phyloP scores from a whole-genome alignment of 345 rosid genomes.

The Cardamine occulta region DNA sequence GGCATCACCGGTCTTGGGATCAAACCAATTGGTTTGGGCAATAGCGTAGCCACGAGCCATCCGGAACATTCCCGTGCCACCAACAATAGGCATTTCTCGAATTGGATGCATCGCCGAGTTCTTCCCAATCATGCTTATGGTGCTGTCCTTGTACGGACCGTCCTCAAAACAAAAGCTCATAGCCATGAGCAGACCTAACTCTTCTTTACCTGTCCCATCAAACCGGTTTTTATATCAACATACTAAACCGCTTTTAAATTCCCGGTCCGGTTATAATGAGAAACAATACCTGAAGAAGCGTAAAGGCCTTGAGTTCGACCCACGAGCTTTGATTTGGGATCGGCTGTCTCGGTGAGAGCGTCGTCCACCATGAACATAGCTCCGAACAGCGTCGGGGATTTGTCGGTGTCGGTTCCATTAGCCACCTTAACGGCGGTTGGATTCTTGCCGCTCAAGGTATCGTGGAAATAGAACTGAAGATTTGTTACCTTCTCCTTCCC shows the following conservation, averaged over 20 bases:
- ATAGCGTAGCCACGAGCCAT: conserved; percentile 68
- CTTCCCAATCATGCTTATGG: conserved; percentile 57
- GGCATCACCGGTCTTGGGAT: conserved; percentile 54
- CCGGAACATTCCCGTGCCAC: conserved; percentile 64
- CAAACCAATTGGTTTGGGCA: conserved; percentile 49
- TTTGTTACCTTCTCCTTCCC: conserved; percentile 51
- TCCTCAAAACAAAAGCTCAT: conserved; percentile 59
- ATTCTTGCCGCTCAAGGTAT: conserved; percentile 57
- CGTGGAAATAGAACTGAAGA: conserved; percentile 78
- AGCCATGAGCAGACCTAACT: conserved; percentile 55
- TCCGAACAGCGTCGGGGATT: conserved; percentile 60
- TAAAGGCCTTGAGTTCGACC: conserved; percentile 79
- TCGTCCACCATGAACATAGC: conserved; percentile 57
- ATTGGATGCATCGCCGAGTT: conserved; percentile 45
- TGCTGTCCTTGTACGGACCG: conserved; percentile 69
- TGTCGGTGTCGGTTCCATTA: conserved; percentile 42
- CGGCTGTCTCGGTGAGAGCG: conserved; percentile 57
- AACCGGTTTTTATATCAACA: background rate
- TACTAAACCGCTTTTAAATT: background rate
- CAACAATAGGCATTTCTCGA: conserved; percentile 68
- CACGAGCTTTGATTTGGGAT: conserved; percentile 59
- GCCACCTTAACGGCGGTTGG: conserved; percentile 62
- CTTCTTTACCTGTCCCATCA: conserved; percentile 43
- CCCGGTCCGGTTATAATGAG: background rate
- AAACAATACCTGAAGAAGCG: conserved; percentile 42